phyloP scores from a whole-genome alignment of 176 grass and related monocot genomes.

The Carex cristatella region DNA sequence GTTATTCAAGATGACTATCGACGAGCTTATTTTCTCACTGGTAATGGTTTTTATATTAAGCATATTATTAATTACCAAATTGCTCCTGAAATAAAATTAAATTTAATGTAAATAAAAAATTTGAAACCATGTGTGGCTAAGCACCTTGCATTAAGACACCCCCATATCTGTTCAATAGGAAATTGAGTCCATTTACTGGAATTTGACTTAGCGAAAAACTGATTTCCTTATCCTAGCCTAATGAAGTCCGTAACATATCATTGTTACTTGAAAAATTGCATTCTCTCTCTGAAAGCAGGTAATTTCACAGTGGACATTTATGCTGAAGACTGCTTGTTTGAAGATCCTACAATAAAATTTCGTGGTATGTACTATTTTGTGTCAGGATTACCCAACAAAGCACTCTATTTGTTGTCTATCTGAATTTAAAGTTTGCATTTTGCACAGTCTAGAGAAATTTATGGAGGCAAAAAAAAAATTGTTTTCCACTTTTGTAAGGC shows the following conservation, averaged over 20 bases:
- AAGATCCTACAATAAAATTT: conserved; percentile 91
- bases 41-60: conserved; percentile 18
- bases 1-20: conserved; percentile 50
- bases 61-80: background rate
- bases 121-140: too few species aligned
- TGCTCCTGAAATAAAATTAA: background rate
- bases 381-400: background rate
- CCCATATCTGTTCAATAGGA: background rate
- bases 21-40: conserved; percentile 88
- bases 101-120: too few species aligned
- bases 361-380: conserved; percentile 34
- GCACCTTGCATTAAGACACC: too few species aligned
- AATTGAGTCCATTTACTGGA: background rate
- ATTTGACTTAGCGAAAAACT: background rate
- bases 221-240: background rate
- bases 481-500: conserved; percentile 33
- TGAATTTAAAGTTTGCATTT: background rate
- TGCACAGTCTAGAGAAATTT: background rate
- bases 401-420: background rate
- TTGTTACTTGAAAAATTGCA: background rate
- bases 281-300: conserved; percentile 23
- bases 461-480: background rate
- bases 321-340: conserved; percentile 67
- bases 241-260: background rate
- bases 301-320: conserved; percentile 61